Percentiles rank a stretch among this genome's conserved stretches.
These are phyloP conservation scores for Trichoderma parareesei DNA, from an alignment of 495 filamentous ascomycete species.

Conservation along the genomic window DNA sequence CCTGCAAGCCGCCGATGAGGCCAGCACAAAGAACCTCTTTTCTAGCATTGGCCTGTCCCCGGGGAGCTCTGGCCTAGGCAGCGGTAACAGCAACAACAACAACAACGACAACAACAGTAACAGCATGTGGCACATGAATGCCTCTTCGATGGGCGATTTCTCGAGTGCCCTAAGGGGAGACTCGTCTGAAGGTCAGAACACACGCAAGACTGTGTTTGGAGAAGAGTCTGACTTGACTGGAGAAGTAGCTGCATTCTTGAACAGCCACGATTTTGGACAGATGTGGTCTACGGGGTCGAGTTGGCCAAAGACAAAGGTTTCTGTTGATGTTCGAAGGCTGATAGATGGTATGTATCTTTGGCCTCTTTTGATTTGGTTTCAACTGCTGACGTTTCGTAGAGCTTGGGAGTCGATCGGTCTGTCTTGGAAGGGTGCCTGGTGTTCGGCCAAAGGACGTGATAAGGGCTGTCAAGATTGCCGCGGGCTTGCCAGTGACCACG, in stretches of 20 bases:
- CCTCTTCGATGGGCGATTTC: background rate
- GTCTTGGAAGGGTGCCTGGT: slow-evolving; percentile 55
- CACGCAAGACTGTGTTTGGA: background rate
- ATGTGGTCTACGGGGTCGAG: background rate
- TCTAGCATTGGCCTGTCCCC: background rate
- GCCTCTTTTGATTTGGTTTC: background rate
- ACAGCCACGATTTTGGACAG: background rate
- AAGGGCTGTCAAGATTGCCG: slow-evolving; percentile 23
- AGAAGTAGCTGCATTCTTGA: background rate
- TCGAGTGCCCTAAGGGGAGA: background rate
- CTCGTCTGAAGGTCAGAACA: slow-evolving; percentile 2
- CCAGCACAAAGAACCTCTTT: background rate
- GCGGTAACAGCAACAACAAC: background rate
- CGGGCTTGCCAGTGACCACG: background rate
- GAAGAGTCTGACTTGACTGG: background rate
- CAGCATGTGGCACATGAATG: background rate
- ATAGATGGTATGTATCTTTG: slow-evolving; percentile 19
- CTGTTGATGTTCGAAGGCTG: slow-evolving; percentile 22
- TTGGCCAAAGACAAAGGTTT: slow-evolving; percentile 14
- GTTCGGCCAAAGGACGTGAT: slow-evolving; percentile 53
- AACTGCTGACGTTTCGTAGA: slow-evolving; percentile 15
- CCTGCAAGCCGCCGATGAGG: slow-evolving; percentile 19
- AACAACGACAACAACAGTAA: background rate
- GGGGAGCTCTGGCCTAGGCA: background rate
- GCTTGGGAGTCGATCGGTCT: slow-evolving; percentile 33